Base-by-base conservation (phyloP, 2,329 filamentous ascomycete genomes). In the Calonectria hawksworthii region DNA sequence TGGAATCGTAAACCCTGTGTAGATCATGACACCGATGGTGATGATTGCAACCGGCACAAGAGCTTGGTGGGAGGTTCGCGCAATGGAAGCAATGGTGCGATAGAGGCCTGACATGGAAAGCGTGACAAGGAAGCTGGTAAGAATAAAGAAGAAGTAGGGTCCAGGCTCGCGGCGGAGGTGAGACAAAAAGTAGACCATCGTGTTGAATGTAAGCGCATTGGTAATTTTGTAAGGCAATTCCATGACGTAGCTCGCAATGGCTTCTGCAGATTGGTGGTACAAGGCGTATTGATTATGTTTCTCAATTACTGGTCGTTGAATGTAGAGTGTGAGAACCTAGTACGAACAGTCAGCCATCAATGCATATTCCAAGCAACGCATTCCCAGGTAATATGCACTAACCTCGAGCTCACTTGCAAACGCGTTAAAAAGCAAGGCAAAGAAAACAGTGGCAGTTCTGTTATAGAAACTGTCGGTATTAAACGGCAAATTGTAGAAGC, bases 61-160 rank as follows among this genome's bases (percentile, higher is more conserved):
- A 28, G 86, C 86, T 71, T 87, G 50, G 10, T 70, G 64, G 5
- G 32, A 36, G 3, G 66, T 76, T 0, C 72, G 75, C 5, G 63
- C 28, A 6, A 69, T n/a, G 4, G 65, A 32, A 26, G 32, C 66
- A 28, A 56, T 73, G 28, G 91, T 92, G 38, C 91, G 86, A 3
- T 92, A 93, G 1, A 81, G 87, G 90, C 92, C 52, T 6, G 90
- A 92, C 91, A 93, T 93, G 70, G 88, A 88, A 76, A 93, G 80
- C 0, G 89, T 92, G 5, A 88, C 87, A 36, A 88, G 82, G 80
- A 93, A 86, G 13, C 85, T 85, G 51, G 88, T 80, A 1, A 89
- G 77, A 4, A 85, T 76, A 74, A 86, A 89, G 77, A 85, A 86
- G 80, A 88, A 89, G 80, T 88, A 89, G 9, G 83, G 80, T 5